Conservation (phyloP, 2,329 filamentous ascomycete genomes). For the Alternaria atra region DNA sequence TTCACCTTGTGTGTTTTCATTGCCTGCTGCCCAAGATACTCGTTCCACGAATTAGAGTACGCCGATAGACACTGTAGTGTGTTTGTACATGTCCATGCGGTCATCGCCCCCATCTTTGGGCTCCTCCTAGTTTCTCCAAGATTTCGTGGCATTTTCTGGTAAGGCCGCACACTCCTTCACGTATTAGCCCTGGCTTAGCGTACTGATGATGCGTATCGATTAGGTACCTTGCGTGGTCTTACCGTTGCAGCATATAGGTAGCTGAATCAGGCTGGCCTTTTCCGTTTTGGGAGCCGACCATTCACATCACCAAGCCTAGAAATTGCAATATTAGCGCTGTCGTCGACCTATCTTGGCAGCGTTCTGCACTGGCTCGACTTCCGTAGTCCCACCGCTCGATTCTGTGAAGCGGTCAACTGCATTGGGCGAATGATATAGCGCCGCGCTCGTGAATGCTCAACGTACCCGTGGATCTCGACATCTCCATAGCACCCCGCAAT, state of each 20-base stretch:
- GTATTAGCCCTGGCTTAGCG: constrained; percentile 22
- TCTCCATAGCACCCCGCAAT: constrained; percentile 18
- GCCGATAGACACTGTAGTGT: constrained; percentile 35
- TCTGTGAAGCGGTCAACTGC: constrained; percentile 34
- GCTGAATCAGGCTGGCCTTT: constrained; percentile 18
- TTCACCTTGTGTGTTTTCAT: constrained; percentile 23
- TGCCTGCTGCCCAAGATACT: constrained; percentile 16
- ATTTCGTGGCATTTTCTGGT: constrained; percentile 41
- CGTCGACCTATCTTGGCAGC: constrained; percentile 3
- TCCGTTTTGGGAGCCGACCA: constrained; percentile 16
- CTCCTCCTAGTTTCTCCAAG: constrained; percentile 21
- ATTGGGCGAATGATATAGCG: constrained; percentile 30
- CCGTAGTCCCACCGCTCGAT: constrained; percentile 29
- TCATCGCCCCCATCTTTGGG: constrained; percentile 22
- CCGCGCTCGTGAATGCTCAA: constrained; percentile 29
- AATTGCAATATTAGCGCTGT: constrained; percentile 16
- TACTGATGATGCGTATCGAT: constrained; percentile 29
- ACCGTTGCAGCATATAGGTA: constrained; percentile 35
- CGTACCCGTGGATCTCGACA: constrained; percentile 15
- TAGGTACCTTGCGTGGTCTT: constrained; percentile 22
- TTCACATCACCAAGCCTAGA: constrained; percentile 20
- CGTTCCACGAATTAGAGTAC: constrained; percentile 31
- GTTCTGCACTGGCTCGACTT: constrained; percentile 9
- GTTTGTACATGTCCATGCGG: constrained; percentile 44
- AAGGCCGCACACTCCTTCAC: constrained; percentile 21